phyloP scores from a whole-genome alignment of 2,329 filamentous ascomycete species.

The Neospermospora avenae region DNA sequence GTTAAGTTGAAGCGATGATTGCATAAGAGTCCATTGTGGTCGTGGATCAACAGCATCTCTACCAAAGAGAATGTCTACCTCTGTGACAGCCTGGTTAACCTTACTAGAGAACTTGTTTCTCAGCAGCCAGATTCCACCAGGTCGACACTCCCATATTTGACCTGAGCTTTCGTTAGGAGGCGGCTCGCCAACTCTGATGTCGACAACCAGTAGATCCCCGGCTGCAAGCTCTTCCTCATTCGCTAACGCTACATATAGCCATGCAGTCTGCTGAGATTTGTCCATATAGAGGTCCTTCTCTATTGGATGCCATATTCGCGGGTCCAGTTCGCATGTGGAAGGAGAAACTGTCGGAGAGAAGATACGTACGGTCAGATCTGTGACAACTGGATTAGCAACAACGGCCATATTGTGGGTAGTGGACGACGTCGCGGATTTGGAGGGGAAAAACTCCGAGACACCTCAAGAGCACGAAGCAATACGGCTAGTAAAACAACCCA shows the following conservation, averaged over 20 bases:
- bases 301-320: constrained; percentile 54
- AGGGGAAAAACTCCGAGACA: too few species aligned
- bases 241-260: constrained; percentile 62
- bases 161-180: constrained; percentile 47
- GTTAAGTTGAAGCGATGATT: constrained; percentile 37
- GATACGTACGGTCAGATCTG: constrained; percentile 36
- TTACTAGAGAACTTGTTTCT: constrained; percentile 40
- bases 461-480: too few species aligned
- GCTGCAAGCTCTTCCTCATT: constrained; percentile 59
- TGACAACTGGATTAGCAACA: constrained; percentile 28
- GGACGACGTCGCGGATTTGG: too few species aligned
- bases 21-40: constrained; percentile 61
- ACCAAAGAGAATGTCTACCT: constrained; percentile 65
- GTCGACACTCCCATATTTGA: constrained; percentile 60
- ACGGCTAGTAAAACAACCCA: too few species aligned
- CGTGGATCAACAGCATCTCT: constrained; percentile 80
- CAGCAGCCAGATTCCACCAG: constrained; percentile 64
- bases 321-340: constrained; percentile 30
- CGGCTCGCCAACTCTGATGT: constrained; percentile 60
- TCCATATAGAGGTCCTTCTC: constrained; percentile 69
- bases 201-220: constrained; percentile 58
- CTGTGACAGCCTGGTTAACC: constrained; percentile 52
- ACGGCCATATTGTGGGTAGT: too few species aligned
- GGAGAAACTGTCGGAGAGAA: constrained; percentile 25
- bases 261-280: constrained; percentile 60